A percentile compares a stretch with the other conserved stretches of the same genome.
These are phyloP conservation scores for Penicillium malachiteum DNA, from an alignment of 495 filamentous ascomycete species.

Conservation along the genomic window DNA sequence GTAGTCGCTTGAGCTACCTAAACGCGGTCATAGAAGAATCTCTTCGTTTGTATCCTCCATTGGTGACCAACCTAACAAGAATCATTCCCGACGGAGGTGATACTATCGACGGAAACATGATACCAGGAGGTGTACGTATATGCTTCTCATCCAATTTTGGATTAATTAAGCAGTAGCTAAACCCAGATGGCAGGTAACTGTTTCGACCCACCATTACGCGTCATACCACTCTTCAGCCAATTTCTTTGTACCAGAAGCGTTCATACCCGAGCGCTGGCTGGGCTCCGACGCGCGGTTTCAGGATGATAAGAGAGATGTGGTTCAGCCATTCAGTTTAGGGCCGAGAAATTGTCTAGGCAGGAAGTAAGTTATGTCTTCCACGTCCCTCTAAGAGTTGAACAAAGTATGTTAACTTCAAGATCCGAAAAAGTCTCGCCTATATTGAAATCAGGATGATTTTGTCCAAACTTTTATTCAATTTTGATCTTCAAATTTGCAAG, in stretches of 20 bases:
- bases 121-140: constrained; percentile 5
- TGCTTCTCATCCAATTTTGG: not conserved
- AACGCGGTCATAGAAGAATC: constrained; percentile 8
- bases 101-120: not conserved
- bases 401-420: not conserved
- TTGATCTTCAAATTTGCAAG: constrained; percentile 31
- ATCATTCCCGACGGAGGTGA: not conserved
- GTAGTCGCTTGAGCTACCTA: constrained; percentile 1
- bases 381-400: not conserved
- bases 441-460: constrained; percentile 53
- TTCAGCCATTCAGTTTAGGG: constrained; percentile 7
- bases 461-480: constrained; percentile 50
- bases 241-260: not conserved
- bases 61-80: not conserved
- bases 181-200: not conserved
- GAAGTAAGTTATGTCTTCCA: constrained; percentile 4
- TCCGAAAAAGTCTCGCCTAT: constrained; percentile 38
- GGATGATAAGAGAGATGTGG: not conserved
- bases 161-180: not conserved
- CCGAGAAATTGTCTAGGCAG: constrained; percentile 3
- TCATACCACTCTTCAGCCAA: constrained; percentile 4
- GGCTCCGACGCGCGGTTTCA: not conserved
- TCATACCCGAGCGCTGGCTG: constrained; percentile 5
- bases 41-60: constrained; percentile 1
- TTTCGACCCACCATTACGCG: constrained; percentile 2